phyloP scores from a whole-genome alignment of 2,329 filamentous ascomycete species.

The Colletotrichum limetticola region DNA sequence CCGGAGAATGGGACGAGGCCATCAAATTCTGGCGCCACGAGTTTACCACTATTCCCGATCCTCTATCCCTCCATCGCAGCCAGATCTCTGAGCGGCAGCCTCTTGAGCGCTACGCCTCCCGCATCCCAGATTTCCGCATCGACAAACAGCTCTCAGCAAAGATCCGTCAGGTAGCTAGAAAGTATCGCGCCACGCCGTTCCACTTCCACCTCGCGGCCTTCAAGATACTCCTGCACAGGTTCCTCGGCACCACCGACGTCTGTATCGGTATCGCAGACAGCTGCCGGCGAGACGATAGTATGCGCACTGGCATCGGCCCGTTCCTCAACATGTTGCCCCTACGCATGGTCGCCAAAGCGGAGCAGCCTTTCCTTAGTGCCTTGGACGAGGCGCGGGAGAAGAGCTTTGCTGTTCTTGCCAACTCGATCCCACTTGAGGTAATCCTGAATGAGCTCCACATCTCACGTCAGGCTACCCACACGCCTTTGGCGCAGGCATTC shows the following conservation, averaged over 20 bases:
- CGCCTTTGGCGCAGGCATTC: constrained; percentile 58
- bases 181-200: constrained; percentile 45
- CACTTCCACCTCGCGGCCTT: constrained; percentile 59
- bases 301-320: constrained; percentile 38
- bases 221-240: constrained; percentile 41
- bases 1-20: constrained; percentile 36
- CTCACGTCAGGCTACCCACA: constrained; percentile 48
- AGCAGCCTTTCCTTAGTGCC: constrained; percentile 39
- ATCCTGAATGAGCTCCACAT: constrained; percentile 54
- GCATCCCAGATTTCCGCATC: constrained; percentile 12
- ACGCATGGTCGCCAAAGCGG: constrained; percentile 42
- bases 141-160: constrained; percentile 7
- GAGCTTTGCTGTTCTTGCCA: constrained; percentile 45
- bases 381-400: constrained; percentile 38
- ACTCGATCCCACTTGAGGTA: constrained; percentile 59
- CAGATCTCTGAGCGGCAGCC: neutral
- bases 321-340: constrained; percentile 58
- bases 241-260: constrained; percentile 47
- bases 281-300: constrained; percentile 32
- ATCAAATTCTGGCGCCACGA: constrained; percentile 36
- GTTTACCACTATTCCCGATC: constrained; percentile 29
- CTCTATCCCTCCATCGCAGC: constrained; percentile 34
- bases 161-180: constrained; percentile 29
- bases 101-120: constrained; percentile 4
- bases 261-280: constrained; percentile 57